phyloP scores from a whole-genome alignment of 2,329 filamentous ascomycete species.

The Fusarium sp. region DNA sequence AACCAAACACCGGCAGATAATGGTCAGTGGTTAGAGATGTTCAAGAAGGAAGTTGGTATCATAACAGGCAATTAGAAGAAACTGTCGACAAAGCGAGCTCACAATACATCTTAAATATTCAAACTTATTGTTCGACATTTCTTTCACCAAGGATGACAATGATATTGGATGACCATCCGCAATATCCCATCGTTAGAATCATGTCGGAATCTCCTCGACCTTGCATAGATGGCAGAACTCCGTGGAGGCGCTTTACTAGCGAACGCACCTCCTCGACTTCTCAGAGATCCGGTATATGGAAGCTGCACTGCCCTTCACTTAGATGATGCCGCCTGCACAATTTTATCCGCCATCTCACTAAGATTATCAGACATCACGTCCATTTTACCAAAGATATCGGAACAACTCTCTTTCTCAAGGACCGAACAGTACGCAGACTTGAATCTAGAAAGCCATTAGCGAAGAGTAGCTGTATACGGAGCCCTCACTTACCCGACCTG shows the following conservation, averaged over 20 bases:
- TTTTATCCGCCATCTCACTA: conserved; percentile 38
- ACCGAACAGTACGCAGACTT: conserved; percentile 39
- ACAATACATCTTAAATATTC: too few relatives aligned
- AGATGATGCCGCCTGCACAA: conserved; percentile 25
- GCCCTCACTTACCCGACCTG: conserved; percentile 27
- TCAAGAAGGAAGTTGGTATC: conserved; percentile 67
- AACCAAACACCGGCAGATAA: conserved; percentile 71
- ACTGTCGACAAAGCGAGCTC: too few relatives aligned
- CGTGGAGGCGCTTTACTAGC: too few relatives aligned
- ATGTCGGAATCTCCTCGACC: too few relatives aligned
- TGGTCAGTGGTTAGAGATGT: conserved; percentile 67
- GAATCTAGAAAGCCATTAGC: conserved; percentile 21
- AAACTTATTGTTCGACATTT: too few relatives aligned
- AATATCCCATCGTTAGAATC: too few relatives aligned
- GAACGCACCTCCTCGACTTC: too few relatives aligned
- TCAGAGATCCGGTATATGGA: neutral
- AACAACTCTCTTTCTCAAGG: conserved; percentile 42
- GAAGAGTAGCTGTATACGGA: fast-evolving
- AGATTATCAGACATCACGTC: conserved; percentile 38
- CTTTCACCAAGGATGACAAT: too few relatives aligned
- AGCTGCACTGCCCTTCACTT: neutral
- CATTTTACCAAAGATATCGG: conserved; percentile 44
- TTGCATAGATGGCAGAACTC: too few relatives aligned
- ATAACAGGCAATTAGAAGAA: neutral
- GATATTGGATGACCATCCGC: too few relatives aligned